These are phyloP conservation scores for Spathaspora passalidarum DNA, from an alignment of 805 yeast species.

Conservation along the genomic window DNA sequence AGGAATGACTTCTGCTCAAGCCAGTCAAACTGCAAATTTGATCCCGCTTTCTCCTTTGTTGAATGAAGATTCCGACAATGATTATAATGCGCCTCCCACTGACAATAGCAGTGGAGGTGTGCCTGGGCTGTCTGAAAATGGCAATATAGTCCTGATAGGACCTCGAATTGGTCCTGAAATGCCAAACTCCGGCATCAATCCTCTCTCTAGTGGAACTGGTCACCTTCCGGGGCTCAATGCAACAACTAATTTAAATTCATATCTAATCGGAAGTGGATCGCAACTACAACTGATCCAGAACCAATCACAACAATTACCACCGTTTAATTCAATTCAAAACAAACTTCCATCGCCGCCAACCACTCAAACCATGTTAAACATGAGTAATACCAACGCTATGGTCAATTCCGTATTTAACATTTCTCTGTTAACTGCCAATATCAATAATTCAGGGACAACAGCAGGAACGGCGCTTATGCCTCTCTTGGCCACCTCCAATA, in stretches of 20 bases:
- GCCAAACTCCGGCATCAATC: too few relatives aligned
- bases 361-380: background rate
- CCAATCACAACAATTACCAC: constrained; percentile 32
- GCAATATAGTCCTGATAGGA: background rate
- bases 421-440: background rate
- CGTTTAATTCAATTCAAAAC: constrained; percentile 34
- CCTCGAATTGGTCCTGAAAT: background rate
- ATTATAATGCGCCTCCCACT: background rate
- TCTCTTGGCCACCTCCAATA: background rate
- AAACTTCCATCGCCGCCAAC: constrained; percentile 27
- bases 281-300: constrained; percentile 21
- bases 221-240: constrained; percentile 13
- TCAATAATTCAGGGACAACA: background rate
- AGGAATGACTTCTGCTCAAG: background rate
- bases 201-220: constrained; percentile 12
- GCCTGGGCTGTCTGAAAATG: background rate
- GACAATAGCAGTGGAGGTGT: constrained; percentile 1
- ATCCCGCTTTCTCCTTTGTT: constrained; percentile 11
- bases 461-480: background rate
- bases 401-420: background rate
- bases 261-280: constrained; percentile 9
- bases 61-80: constrained; percentile 9
- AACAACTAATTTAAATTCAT: background rate
- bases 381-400: constrained; percentile 1
- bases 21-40: constrained; percentile 6